Evolutionary conservation across 1,139 yeast species (phyloP).

Genomic region (Candida tunisiensis): DNA sequence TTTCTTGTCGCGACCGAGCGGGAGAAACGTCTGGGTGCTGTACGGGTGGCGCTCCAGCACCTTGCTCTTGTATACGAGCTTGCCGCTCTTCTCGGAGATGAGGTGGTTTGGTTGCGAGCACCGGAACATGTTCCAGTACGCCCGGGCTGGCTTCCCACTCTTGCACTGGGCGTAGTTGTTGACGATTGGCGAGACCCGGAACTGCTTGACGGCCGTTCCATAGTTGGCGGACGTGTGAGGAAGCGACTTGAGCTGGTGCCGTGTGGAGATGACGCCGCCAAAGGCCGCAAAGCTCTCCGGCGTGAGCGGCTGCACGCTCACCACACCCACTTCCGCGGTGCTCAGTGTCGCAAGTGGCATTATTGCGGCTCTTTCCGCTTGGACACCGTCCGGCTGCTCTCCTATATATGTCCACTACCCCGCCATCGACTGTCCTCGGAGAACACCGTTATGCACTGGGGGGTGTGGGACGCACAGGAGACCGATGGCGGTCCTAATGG

Average conservation of each 20-base stretch:
- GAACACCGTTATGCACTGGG: too few relatives aligned
- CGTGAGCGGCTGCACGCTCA: constrained; percentile 25
- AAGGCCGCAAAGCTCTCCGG: constrained; percentile 30
- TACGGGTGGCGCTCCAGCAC: constrained; percentile 84
- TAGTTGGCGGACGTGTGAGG: constrained; percentile 54
- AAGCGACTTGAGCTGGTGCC: constrained; percentile 28
- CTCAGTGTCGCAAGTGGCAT: constrained; percentile 13
- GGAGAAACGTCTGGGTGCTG: constrained; percentile 81
- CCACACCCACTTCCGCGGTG: constrained; percentile 4
- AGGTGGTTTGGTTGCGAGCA: constrained; percentile 60
- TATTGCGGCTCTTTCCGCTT: too few relatives aligned
- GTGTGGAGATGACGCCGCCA: constrained; percentile 41
- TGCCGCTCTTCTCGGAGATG: constrained; percentile 17
- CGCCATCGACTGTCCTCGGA: too few relatives aligned
- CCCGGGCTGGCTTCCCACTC: constrained; percentile 30
- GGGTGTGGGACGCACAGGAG: too few relatives aligned
- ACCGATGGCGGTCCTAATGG: too few relatives aligned
- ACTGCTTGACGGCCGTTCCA: constrained; percentile 79
- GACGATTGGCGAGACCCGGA: constrained; percentile 50
- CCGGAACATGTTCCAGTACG: constrained; percentile 74
- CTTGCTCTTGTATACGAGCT: constrained; percentile 30
- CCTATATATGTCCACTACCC: too few relatives aligned
- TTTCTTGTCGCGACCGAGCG: constrained; percentile 50
- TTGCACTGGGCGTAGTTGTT: constrained; percentile 34
- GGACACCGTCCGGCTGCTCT: too few relatives aligned